Conservation (phyloP, 169 alveolate genomes). For the Plasmodium cynomolgi region DNA sequence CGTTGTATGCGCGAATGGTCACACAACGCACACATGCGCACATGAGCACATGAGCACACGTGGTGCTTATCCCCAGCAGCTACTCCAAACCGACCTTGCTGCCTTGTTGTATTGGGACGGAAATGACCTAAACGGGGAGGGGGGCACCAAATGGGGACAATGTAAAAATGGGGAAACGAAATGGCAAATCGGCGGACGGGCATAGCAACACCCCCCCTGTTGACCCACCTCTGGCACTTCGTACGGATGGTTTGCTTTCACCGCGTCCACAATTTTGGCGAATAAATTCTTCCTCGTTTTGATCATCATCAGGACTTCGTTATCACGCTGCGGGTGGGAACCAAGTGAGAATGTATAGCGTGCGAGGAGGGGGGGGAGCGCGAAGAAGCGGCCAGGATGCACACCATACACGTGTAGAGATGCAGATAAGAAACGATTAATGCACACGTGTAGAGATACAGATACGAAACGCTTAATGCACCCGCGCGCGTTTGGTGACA, state of each 20-base stretch:
- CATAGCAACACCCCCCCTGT: background rate
- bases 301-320: slow-evolving; percentile 73
- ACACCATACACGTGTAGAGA: background rate
- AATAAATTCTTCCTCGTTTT: slow-evolving; percentile 68
- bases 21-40: background rate
- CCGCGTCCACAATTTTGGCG: slow-evolving; percentile 30
- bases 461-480: too few relatives aligned
- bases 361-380: background rate
- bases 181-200: background rate
- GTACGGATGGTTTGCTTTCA: slow-evolving; percentile 67
- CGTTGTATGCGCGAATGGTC: background rate
- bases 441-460: background rate
- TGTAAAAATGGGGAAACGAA: background rate
- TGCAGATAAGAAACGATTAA: background rate
- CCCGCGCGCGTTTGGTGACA: background rate
- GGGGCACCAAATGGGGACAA: background rate
- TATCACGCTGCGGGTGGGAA: slow-evolving; percentile 21
- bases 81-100: slow-evolving; percentile 24
- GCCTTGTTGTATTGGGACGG: slow-evolving; percentile 68
- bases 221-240: slow-evolving; percentile 67
- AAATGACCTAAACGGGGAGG: slow-evolving; percentile 36
- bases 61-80: background rate
- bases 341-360: background rate
- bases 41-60: background rate
- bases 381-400: background rate